A percentile compares a stretch with the other conserved stretches of the same genome.
Evolutionary conservation across 2,329 filamentous ascomycete species (phyloP).

Genomic region (Penicillium sp.): DNA sequence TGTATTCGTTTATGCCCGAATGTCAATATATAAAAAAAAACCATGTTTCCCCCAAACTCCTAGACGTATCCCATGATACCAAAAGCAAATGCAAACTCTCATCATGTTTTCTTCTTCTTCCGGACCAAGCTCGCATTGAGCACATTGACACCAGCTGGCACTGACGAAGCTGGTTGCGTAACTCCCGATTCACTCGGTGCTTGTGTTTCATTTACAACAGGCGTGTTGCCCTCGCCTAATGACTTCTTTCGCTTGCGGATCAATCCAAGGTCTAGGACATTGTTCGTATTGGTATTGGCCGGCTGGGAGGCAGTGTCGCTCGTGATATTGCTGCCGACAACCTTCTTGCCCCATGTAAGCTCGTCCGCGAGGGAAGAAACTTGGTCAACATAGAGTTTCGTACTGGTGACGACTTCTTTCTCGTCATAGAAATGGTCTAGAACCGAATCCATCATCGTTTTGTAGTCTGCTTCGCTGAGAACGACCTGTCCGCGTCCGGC

Average conservation of each 20-base stretch:
- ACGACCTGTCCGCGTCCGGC: slow-evolving; percentile 37
- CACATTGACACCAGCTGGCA: slow-evolving; percentile 35
- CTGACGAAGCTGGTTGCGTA: slow-evolving; percentile 9
- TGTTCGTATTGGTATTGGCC: slow-evolving; percentile 21
- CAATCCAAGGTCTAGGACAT: slow-evolving; percentile 32
- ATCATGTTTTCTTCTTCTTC: slow-evolving; percentile 44
- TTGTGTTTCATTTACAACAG: slow-evolving; percentile 7
- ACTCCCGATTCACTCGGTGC: not conserved
- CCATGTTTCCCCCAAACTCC: not conserved
- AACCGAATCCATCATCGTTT: slow-evolving; percentile 40
- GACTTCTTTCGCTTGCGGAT: slow-evolving; percentile 43
- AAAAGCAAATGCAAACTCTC: not conserved
- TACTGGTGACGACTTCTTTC: slow-evolving; percentile 40
- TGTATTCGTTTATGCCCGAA: not conserved
- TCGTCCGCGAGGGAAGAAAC: slow-evolving; percentile 42
- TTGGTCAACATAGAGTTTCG: slow-evolving; percentile 43
- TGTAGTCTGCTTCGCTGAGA: slow-evolving; percentile 43
- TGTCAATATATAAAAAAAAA: not conserved
- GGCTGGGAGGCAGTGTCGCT: not conserved
- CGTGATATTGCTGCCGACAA: slow-evolving; percentile 32
- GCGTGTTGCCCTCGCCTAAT: slow-evolving; percentile 15
- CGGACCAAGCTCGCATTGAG: slow-evolving; percentile 40
- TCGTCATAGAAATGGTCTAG: slow-evolving; percentile 46
- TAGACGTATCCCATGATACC: not conserved
- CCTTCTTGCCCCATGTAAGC: slow-evolving; percentile 37